Conservation (phyloP, 176 grass and related monocot genomes). For the Triticum aestivum region IWGSC_CS_RefSeq_v2.1 NC_057794.1:576340625-576341124, state of each 20-base stretch:
- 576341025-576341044: not conserved
- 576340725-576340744: conserved; percentile 32
- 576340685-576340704: conserved; percentile 14
- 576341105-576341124: not conserved
- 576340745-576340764: conserved; percentile 54
- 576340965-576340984: conserved; percentile 36
- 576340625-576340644: conserved; percentile 54
- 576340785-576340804: conserved; percentile 71
- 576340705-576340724: conserved; percentile 33
- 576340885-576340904: conserved; percentile 8
- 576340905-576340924: conserved; percentile 79
- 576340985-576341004: not conserved
- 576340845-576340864: conserved; percentile 43
- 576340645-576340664: conserved; percentile 62
- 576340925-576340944: conserved; percentile 98
- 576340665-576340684: conserved; percentile 29
- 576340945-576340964: conserved; percentile 92
- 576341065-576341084: conserved; percentile 8
- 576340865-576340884: not conserved
- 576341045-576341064: not conserved
- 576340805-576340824: conserved; percentile 99
- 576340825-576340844: conserved; percentile 93
- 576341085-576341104: not conserved
- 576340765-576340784: conserved; percentile 47
- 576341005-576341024: not conserved